These are phyloP conservation scores for Cladobotryum mycophilum DNA, from an alignment of 2,329 filamentous ascomycete species.

Conservation along the genomic window DNA sequence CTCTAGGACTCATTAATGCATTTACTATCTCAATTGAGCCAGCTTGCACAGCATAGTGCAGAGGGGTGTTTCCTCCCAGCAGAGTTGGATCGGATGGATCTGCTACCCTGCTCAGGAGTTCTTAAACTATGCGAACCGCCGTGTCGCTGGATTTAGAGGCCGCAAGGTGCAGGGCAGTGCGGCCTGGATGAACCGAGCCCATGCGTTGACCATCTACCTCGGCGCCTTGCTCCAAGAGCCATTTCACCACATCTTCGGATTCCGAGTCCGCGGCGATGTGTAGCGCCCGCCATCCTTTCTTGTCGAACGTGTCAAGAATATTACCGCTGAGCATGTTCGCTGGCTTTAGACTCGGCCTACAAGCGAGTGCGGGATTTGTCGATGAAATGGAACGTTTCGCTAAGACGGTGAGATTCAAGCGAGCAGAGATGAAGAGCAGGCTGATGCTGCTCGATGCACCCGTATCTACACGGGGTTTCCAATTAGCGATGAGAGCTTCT, in stretches of 20 bases:
- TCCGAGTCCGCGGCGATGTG: conserved; percentile 2
- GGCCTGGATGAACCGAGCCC: not conserved
- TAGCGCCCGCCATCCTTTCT: conserved; percentile 1
- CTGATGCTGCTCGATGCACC: not conserved
- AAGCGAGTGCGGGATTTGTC: not conserved
- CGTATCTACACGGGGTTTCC: not conserved
- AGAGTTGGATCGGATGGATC: not conserved
- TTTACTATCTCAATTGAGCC: not conserved
- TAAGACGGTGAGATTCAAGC: not conserved
- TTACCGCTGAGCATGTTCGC: not conserved
- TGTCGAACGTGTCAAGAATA: not conserved
- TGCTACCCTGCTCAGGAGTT: not conserved
- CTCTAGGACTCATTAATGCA: not conserved
- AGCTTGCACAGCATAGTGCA: conserved; percentile 1
- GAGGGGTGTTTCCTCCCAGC: conserved; percentile 3
- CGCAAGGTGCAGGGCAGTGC: not conserved
- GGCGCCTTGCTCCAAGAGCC: not conserved
- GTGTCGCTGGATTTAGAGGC: not conserved
- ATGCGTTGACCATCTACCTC: not conserved
- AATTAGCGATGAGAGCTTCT: not conserved
- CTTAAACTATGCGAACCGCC: not conserved
- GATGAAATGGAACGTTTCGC: conserved; percentile 1
- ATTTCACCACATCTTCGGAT: conserved; percentile 1
- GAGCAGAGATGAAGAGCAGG: conserved; percentile 2
- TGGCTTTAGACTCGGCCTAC: not conserved